Conservation (phyloP, 129 eudicot genomes). For the Tagetes erecta region DNA sequence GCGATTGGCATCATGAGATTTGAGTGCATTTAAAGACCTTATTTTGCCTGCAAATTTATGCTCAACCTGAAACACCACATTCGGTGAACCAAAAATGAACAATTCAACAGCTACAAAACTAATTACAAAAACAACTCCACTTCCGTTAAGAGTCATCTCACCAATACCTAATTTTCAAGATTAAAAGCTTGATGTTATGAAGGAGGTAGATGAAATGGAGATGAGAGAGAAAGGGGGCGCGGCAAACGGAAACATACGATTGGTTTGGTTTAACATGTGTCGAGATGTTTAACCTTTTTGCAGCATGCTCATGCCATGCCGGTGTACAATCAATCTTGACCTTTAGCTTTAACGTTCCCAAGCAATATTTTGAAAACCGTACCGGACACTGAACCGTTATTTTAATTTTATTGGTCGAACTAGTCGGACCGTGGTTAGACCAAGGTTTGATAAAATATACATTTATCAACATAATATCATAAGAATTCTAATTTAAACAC, state of each 20-base stretch:
- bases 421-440: too few species aligned
- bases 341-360: too few species aligned
- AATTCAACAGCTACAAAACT: constrained; percentile 27
- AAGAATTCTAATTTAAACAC: too few species aligned
- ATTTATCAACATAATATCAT: too few species aligned
- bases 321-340: too few species aligned
- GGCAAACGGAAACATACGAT: not conserved
- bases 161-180: not conserved
- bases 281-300: too few species aligned
- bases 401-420: too few species aligned
- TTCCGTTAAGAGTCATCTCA: constrained; percentile 33
- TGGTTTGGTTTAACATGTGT: not conserved
- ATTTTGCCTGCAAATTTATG: constrained; percentile 57
- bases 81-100: constrained; percentile 29
- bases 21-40: constrained; percentile 36
- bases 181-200: too few species aligned
- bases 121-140: constrained; percentile 22
- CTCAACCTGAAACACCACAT: constrained; percentile 59
- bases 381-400: too few species aligned
- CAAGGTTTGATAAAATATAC: too few species aligned
- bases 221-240: not conserved
- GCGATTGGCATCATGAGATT: constrained; percentile 53
- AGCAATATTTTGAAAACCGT: too few species aligned
- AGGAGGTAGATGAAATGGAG: not conserved
- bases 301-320: too few species aligned